Conservation (phyloP, 805 yeast species). For the Wickerhamiella alocasiicola region DNA sequence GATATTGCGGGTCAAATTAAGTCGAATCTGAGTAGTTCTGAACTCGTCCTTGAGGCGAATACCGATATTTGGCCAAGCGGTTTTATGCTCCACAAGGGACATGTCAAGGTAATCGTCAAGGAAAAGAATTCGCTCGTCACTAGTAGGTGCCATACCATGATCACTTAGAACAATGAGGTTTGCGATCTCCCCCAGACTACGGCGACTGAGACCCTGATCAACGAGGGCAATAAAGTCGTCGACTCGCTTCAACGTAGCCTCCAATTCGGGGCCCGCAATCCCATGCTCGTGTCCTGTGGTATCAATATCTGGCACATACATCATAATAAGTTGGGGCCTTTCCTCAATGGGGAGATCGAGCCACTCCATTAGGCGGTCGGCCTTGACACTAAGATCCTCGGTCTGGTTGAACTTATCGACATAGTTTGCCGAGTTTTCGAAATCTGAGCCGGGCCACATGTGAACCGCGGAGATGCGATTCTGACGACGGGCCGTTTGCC, state of each 20-base stretch:
- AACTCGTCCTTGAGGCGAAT: slow-evolving; percentile 41
- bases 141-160: slow-evolving; percentile 89
- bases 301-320: slow-evolving; percentile 74
- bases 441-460: slow-evolving; percentile 84
- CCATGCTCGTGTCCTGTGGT: slow-evolving; percentile 67
- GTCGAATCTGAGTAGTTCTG: slow-evolving; percentile 32
- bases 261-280: slow-evolving; percentile 45
- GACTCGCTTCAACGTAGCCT: slow-evolving; percentile 44
- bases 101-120: slow-evolving; percentile 60
- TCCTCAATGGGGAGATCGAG: slow-evolving; percentile 36
- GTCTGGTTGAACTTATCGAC: slow-evolving; percentile 54
- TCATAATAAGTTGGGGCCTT: slow-evolving; percentile 65
- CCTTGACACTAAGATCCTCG: slow-evolving; percentile 47
- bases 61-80: slow-evolving; percentile 83
- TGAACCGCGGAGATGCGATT: slow-evolving; percentile 63
- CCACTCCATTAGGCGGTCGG: slow-evolving; percentile 50
- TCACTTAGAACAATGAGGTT: slow-evolving; percentile 75
- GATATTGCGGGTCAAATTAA: slow-evolving; percentile 1
- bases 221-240: slow-evolving; percentile 50
- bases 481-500: slow-evolving; percentile 62
- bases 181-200: slow-evolving; percentile 53
- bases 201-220: slow-evolving; percentile 34
- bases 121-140: slow-evolving; percentile 51
- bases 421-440: slow-evolving; percentile 37
- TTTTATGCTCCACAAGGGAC: slow-evolving; percentile 44